Conservation (phyloP, 108 stramenopile species). For the Bacterosira constricta region DNA sequence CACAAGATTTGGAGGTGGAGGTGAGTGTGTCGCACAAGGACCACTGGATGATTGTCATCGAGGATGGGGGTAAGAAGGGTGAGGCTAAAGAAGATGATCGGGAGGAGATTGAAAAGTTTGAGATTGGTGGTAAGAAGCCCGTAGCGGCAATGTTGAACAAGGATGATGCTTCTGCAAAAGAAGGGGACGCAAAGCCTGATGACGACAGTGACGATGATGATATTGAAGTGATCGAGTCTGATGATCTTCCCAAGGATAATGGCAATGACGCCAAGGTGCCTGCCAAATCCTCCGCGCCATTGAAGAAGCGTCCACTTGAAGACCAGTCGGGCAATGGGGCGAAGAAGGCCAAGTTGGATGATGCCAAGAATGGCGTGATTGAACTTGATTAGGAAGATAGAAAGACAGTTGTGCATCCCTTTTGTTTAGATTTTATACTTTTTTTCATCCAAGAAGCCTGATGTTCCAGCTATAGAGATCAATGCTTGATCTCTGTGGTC, state of each 20-base stretch:
- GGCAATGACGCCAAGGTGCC: constrained; percentile 12
- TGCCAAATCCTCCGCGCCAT: background rate
- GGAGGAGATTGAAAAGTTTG: constrained; percentile 62
- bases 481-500: no score
- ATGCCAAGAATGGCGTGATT: constrained; percentile 45
- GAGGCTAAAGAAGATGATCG: constrained; percentile 51
- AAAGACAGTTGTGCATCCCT: no score
- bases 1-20: constrained; percentile 88
- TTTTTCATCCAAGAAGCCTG: no score
- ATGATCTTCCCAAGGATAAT: constrained; percentile 28
- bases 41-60: constrained; percentile 34
- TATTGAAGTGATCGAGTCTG: constrained; percentile 26
- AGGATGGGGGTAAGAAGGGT: constrained; percentile 38
- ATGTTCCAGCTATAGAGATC: no score
- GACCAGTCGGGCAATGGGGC: constrained; percentile 16
- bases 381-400: constrained; percentile 54
- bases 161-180: constrained; percentile 7
- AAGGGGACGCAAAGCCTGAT: background rate
- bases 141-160: background rate
- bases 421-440: no score
- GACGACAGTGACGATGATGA: constrained; percentile 28
- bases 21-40: constrained; percentile 73
- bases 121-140: constrained; percentile 65
- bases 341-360: constrained; percentile 57
- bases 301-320: constrained; percentile 17